These are phyloP conservation scores for Epichloe uncinata DNA, from an alignment of 2,329 filamentous ascomycete species.

Conservation along the genomic window DNA sequence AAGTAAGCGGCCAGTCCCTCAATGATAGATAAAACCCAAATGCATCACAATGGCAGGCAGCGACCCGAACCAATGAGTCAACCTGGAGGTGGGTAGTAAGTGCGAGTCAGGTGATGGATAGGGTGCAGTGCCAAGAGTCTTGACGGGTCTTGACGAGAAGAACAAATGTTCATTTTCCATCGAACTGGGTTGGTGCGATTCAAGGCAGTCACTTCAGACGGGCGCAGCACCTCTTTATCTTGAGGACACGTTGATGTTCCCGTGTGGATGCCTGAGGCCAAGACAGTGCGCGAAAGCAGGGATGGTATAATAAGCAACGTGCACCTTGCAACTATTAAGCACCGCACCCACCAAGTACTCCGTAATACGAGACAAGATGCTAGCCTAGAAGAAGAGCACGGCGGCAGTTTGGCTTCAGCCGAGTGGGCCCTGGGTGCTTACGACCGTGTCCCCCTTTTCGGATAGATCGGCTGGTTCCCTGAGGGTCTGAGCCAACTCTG, in stretches of 20 bases:
- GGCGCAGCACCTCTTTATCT: slow-evolving; percentile 7
- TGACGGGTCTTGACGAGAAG: slow-evolving; percentile 5
- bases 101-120: slow-evolving; percentile 12
- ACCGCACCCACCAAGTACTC: neutral
- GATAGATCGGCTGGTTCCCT: too few relatives aligned
- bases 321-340: neutral
- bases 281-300: slow-evolving; percentile 7
- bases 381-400: neutral
- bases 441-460: neutral
- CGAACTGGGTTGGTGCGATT: neutral
- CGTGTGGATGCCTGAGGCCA: slow-evolving; percentile 18
- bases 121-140: neutral
- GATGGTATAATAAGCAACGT: neutral
- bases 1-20: slow-evolving; percentile 7
- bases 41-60: slow-evolving; percentile 12
- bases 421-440: neutral
- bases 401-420: neutral
- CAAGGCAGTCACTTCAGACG: neutral
- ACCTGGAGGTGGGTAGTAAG: slow-evolving; percentile 3
- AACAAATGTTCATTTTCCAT: slow-evolving; percentile 4
- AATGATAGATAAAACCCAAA: slow-evolving; percentile 7
- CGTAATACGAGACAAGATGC: neutral
- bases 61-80: slow-evolving; percentile 11
- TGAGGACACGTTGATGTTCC: slow-evolving; percentile 19
- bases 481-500: too few relatives aligned